Evolutionary conservation across 176 grass and related monocot genomes (phyloP), one percentile per base, ranked within the genome.

Genomic region (Oryza brachyantha): DNA sequence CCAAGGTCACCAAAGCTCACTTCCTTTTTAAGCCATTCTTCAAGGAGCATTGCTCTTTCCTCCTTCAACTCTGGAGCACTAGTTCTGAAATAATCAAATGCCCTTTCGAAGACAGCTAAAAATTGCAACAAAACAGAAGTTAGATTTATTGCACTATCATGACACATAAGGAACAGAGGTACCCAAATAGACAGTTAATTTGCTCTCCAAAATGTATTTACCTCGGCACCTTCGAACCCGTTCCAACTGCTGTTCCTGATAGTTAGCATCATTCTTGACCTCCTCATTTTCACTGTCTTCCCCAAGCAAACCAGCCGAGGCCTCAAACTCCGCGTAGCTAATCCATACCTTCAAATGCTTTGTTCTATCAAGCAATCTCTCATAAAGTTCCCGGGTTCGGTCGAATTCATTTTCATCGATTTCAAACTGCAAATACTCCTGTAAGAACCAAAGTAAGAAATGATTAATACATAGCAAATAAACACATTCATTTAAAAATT

Each of bases 271-370:
- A 58, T 85, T 88, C 60, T 85, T 79, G 6, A 86, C 84, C 10
- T 80, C 82, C 60, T 93, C 86, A 19, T 14, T 59, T 34, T 63
- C 84, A 29, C 5, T 75, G 8, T 90, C 72, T 43, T 98, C 85
- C 32, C 75, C 61, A 27, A 76, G 79, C 42, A 79, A 82, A 46
- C 76, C 90, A 90, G 88, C 88, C 28, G 90, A 90, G 70, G 90
- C 92, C 83, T 94, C 87, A 29, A 98, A 94, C 36, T 94, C 89
- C 13, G 96, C 96, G 83, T 84, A 98, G 46, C 96, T 98, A 41
- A 94, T 82, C 92, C 96, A 98, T 55, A 94, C 96, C 79, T 98
- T 94, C 74, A 93, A 72, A 78, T 98, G 92, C 58, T 88, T 94
- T 19, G 95, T 93, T 85, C 92, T 84, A 80, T 94, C 92, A 81